Evolutionary conservation across 495 filamentous ascomycete species (phyloP).

Genomic region (Penicillium flavigenum): DNA sequence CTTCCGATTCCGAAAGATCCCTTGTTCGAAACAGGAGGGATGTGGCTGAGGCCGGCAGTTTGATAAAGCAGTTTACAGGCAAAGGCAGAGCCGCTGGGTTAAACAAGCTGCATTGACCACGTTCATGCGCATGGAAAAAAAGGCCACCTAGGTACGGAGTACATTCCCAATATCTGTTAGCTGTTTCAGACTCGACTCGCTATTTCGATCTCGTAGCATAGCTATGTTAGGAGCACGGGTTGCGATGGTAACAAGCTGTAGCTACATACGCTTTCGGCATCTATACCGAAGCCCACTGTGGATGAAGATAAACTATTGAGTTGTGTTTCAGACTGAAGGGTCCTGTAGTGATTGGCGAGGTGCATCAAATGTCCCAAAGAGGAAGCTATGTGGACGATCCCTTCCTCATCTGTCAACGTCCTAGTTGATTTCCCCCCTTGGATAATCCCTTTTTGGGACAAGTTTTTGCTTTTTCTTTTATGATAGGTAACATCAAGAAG

Average conservation of each 20-base stretch:
- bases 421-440: slow-evolving; percentile 18
- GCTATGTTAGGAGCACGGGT: slow-evolving; percentile 7
- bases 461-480: slow-evolving; percentile 1
- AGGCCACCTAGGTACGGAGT: no score
- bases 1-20: not conserved
- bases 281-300: slow-evolving; percentile 1
- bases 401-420: slow-evolving; percentile 11
- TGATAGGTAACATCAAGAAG: slow-evolving; percentile 16
- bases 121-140: not conserved
- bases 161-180: not conserved
- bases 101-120: not conserved
- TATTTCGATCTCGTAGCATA: slow-evolving; percentile 2
- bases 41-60: not conserved
- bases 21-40: not conserved
- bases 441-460: slow-evolving; percentile 5
- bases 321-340: slow-evolving; percentile 27
- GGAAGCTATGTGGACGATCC: slow-evolving; percentile 17
- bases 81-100: not conserved
- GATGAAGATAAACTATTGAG: slow-evolving; percentile 6
- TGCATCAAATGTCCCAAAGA: slow-evolving; percentile 16
- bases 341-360: slow-evolving; percentile 5
- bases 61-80: not conserved
- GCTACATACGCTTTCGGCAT: slow-evolving; percentile 18
- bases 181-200: not conserved
- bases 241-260: slow-evolving; percentile 25